Conservation (phyloP, 352 stramenopile species). For the Pythium brachiatum region DNA sequence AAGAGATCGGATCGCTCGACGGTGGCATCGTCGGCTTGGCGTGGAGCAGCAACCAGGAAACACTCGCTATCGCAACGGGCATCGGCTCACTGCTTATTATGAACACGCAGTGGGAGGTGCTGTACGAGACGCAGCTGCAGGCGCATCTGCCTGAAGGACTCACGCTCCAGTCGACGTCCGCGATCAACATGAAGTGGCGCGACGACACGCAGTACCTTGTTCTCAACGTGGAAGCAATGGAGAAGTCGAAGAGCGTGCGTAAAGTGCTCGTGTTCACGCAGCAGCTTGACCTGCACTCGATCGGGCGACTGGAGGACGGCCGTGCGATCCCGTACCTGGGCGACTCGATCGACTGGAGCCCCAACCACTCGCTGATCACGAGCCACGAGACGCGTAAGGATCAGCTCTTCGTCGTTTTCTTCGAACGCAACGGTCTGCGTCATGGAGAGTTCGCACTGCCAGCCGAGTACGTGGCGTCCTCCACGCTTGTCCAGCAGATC, state of each 20-base stretch:
- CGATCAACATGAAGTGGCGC: slow-evolving; percentile 54
- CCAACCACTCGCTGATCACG: slow-evolving; percentile 72
- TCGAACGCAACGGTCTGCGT: slow-evolving; percentile 78
- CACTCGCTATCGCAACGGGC: slow-evolving; percentile 59
- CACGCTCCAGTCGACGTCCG: slow-evolving; percentile 11
- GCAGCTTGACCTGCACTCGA: slow-evolving; percentile 53
- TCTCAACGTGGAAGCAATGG: slow-evolving; percentile 38
- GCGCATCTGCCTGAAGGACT: slow-evolving; percentile 29
- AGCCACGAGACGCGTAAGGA: slow-evolving; percentile 57
- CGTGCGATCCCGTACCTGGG: slow-evolving; percentile 47
- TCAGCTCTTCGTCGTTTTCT: slow-evolving; percentile 71
- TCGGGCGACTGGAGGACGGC: slow-evolving; percentile 73
- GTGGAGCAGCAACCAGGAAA: slow-evolving; percentile 73
- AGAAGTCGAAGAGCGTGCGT: slow-evolving; percentile 16
- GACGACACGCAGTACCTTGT: slow-evolving; percentile 70
- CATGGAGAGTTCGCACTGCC: slow-evolving; percentile 77
- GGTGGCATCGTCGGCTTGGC: slow-evolving; percentile 56
- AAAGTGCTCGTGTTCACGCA: slow-evolving; percentile 61
- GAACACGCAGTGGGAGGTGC: slow-evolving; percentile 76
- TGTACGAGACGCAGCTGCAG: slow-evolving; percentile 60
- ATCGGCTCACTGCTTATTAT: slow-evolving; percentile 64
- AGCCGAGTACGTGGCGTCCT: slow-evolving; percentile 28
- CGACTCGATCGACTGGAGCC: slow-evolving; percentile 55
- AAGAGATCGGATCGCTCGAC: slow-evolving; percentile 69
- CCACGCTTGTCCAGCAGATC: slow-evolving; percentile 33